phyloP scores from a whole-genome alignment of 345 rosid genomes.

The Euphorbia peplus region DNA sequence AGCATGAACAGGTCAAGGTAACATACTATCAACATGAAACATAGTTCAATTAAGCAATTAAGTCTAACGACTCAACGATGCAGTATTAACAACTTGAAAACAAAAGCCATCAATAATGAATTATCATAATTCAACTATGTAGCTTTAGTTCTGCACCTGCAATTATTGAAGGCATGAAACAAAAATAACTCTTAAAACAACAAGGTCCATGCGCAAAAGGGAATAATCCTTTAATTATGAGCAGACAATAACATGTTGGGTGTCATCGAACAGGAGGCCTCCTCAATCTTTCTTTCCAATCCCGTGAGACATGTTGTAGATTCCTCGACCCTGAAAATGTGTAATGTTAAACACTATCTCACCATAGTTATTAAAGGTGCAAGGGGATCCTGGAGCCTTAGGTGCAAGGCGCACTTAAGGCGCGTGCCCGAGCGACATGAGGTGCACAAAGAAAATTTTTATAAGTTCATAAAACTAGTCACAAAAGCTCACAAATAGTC shows the following conservation, averaged over 20 bases:
- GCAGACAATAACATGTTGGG: conserved; percentile 7
- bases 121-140: conserved; percentile 7
- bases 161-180: conserved; percentile 39
- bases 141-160: conserved; percentile 24
- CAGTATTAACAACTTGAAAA: neutral
- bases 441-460: no score
- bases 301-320: conserved; percentile 84
- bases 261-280: conserved; percentile 8
- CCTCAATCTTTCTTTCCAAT: conserved; percentile 78
- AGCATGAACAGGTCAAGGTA: no score
- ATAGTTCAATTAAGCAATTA: neutral
- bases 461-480: no score
- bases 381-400: no score
- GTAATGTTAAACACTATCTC: neutral
- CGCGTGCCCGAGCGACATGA: no score
- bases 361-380: no score
- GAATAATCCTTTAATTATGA: conserved; percentile 15
- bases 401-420: no score
- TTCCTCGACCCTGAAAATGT: conserved; percentile 63
- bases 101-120: conserved; percentile 1
- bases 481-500: no score
- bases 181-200: conserved; percentile 5
- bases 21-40: neutral
- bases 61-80: neutral
- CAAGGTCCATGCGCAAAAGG: conserved; percentile 17